Evolutionary conservation across 441 rosid genomes (phyloP).

Genomic region (Aleurites moluccanus): DNA sequence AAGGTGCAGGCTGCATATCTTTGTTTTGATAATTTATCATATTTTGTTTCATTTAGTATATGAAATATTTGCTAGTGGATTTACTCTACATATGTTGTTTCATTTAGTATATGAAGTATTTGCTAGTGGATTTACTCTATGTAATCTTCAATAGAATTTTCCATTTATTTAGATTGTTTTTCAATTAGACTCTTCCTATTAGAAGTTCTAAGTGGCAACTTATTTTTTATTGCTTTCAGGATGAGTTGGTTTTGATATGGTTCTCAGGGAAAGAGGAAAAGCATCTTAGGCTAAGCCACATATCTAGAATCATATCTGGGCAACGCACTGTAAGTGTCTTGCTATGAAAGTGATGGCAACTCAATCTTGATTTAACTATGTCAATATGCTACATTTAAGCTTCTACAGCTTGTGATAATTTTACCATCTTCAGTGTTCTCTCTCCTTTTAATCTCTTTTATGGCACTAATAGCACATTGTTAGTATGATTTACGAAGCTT

Average conservation of each 20-base stretch:
- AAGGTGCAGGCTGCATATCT: slow-evolving; percentile 6
- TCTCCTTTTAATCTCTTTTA: not conserved
- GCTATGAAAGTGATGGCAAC: not conserved
- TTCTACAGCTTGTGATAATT: not conserved
- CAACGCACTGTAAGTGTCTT: slow-evolving; percentile 90
- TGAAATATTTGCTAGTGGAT: not conserved
- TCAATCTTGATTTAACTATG: not conserved
- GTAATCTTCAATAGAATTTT: slow-evolving; percentile 3
- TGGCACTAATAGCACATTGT: not conserved
- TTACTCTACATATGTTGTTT: slow-evolving; percentile 1
- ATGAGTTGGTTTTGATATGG: slow-evolving; percentile 96
- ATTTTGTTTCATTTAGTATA: not conserved
- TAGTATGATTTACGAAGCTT: not conserved
- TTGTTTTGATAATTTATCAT: not conserved
- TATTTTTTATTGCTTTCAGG: slow-evolving; percentile 54
- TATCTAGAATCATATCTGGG: slow-evolving; percentile 89
- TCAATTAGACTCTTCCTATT: slow-evolving; percentile 14
- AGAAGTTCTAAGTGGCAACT: slow-evolving; percentile 17
- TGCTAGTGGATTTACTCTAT: not conserved
- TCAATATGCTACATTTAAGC: not conserved
- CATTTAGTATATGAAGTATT: not conserved
- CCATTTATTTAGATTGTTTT: slow-evolving; percentile 19
- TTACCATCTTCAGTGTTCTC: not conserved
- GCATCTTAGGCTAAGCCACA: slow-evolving; percentile 86
- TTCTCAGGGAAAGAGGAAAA: slow-evolving; percentile 94